Base-by-base conservation (phyloP, 2,329 filamentous ascomycete species). In the Aspergillus pseudoviridinutans region DNA sequence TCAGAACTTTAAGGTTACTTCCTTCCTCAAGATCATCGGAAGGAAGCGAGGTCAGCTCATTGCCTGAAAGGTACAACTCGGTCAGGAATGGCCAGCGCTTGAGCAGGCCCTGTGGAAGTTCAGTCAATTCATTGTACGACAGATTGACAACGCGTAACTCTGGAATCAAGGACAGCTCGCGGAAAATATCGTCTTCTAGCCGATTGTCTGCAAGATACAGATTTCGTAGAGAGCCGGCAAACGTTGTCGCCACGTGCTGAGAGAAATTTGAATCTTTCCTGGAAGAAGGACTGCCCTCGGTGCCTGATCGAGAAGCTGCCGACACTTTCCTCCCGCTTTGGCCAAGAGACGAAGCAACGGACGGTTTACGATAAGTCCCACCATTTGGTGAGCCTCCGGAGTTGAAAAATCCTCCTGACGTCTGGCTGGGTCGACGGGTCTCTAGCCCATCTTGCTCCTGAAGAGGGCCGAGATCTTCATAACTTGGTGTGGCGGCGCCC, bases 11-110 rank as follows among this genome's bases (percentile, higher is more conserved):
- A 42, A 99, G 81, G 53, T 91, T 85, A 68, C 90, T 92, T 58
- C 89, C 88, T 69, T 97, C 91, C 74, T 96, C 93, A 49, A 99
- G 80, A 67, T 99, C 94, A 74, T 99, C 94, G 0, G 92, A 91
- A 2, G 94, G 94, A 42, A 99, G 78, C 14, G 89, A 93, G 0
- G 92, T 95, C 55, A 99, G 79, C 66, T 96, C 92, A 67, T 99
- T 99, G 28, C 94, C 93, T 2, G 94, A 97, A 3, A 99, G 81
- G 68, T 97, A 97, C 14, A 99, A 81, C 75, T 99, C 94, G 0
- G 90, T 87, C 17, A 99, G 83, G 68, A 94, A 87, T 38, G 90
- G 89, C 92, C 94, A 96, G 71, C 88, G 88, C 73, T 89, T 89
- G 67, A 99, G 88, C 1, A 92, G 90, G 56, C 92, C 84, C 60